These are phyloP conservation scores for Candolleomyces efflorescens DNA, from an alignment of 768 basidiomycete genomes.

Conservation along the genomic window DNA sequence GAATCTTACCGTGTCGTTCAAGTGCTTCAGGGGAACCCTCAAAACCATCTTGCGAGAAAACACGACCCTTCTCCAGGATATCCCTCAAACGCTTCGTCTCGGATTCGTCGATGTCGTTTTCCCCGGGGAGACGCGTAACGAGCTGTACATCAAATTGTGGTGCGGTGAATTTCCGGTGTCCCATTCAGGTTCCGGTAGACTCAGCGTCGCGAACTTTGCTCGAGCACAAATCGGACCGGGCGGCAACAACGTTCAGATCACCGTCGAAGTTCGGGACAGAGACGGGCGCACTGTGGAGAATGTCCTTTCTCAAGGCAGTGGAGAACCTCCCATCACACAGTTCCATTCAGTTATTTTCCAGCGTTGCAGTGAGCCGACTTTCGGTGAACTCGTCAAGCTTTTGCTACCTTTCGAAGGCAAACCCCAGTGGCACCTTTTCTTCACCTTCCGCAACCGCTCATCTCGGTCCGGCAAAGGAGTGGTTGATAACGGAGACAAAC, in stretches of 20 bases:
- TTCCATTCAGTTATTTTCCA: conserved; percentile 92
- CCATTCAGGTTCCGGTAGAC: conserved; percentile 41
- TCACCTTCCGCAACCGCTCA: conserved; percentile 81
- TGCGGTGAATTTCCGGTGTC: conserved; percentile 77
- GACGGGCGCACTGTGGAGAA: conserved; percentile 66
- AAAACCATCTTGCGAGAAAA: conserved; percentile 76
- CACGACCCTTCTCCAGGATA: conserved; percentile 74
- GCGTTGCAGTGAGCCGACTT: conserved; percentile 85
- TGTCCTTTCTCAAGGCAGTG: conserved; percentile 78
- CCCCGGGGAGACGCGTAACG: conserved; percentile 89
- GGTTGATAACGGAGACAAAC: conserved; percentile 53
- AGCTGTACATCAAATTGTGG: conserved; percentile 96
- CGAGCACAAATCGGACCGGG: conserved; percentile 50
- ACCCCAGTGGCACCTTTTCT: conserved; percentile 87
- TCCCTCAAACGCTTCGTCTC: conserved; percentile 78
- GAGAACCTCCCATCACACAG: conserved; percentile 74
- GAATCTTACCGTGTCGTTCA: conserved; percentile 76
- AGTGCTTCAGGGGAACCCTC: conserved; percentile 82
- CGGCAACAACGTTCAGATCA: conserved; percentile 78
- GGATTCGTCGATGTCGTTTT: conserved; percentile 97
- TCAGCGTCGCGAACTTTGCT: conserved; percentile 61
- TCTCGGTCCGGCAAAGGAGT: conserved; percentile 35
- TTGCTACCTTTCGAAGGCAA: conserved; percentile 63
- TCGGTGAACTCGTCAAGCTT: conserved; percentile 90
- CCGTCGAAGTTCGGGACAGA: conserved; percentile 78